Evolutionary conservation across 169 alveolate genomes (phyloP).

Genomic region (Pseudocohnilembus persalinus): DNA sequence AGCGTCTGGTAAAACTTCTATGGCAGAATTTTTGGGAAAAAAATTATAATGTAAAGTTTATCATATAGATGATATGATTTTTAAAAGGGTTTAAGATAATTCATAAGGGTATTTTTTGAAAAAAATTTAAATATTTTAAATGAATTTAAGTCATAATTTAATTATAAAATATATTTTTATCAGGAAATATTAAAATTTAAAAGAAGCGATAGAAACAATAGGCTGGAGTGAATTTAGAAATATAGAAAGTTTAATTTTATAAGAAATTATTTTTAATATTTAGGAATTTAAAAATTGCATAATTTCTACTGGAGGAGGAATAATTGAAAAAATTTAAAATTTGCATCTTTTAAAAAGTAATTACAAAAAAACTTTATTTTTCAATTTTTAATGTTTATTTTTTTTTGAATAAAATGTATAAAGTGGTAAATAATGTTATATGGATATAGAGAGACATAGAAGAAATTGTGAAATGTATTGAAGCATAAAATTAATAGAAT

Average conservation of each 20-base stretch:
- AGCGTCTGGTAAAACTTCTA: slow-evolving; percentile 42
- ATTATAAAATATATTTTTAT: too few species aligned
- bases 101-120: too few species aligned
- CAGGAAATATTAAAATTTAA: too few species aligned
- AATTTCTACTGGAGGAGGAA: background rate
- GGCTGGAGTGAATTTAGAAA: background rate
- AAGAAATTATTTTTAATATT: background rate
- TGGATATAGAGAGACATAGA: background rate
- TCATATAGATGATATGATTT: background rate
- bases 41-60: too few species aligned
- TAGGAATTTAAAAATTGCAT: background rate
- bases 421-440: background rate
- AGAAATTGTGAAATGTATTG: background rate
- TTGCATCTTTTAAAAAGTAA: background rate
- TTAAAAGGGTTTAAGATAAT: background rate
- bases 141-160: too few species aligned
- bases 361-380: too few species aligned
- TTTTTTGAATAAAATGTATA: too few species aligned
- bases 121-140: too few species aligned
- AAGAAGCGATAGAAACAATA: background rate
- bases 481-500: background rate
- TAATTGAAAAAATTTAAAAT: background rate
- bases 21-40: slow-evolving; percentile 7
- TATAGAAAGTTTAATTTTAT: background rate
- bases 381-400: too few species aligned